Conservation (phyloP, 805 yeast genomes). For the Wickerhamiella musiphila region DNA sequence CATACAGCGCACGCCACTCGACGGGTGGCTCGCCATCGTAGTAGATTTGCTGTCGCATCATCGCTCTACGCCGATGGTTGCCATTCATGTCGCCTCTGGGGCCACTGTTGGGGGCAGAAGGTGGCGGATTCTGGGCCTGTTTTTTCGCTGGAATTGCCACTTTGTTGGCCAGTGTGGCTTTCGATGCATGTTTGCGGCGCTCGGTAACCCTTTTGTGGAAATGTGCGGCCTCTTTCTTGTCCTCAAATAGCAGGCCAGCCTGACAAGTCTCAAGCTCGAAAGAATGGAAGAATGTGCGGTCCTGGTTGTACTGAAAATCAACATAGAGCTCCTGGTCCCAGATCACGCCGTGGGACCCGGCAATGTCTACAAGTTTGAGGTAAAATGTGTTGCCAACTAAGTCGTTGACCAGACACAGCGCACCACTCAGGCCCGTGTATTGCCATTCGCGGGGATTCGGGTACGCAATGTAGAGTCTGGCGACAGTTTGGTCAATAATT, state of each 20-base stretch:
- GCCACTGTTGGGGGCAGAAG: conserved; percentile 26
- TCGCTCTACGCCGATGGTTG: conserved; percentile 17
- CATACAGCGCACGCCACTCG: conserved; percentile 64
- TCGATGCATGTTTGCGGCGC: conserved; percentile 71
- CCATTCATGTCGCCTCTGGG: conserved; percentile 44
- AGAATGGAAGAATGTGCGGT: conserved; percentile 83
- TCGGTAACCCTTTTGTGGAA: conserved; percentile 61
- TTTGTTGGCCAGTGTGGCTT: conserved; percentile 69
- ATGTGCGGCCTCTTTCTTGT: conserved; percentile 70
- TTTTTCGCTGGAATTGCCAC: conserved; percentile 72
- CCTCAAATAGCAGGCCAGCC: conserved; percentile 79
- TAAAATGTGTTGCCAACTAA: conserved; percentile 87
- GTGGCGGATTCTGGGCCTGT: conserved; percentile 20
- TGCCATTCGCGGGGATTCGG: conserved; percentile 73
- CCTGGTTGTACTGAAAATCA: conserved; percentile 80
- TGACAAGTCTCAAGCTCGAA: conserved; percentile 85
- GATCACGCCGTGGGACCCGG: conserved; percentile 66
- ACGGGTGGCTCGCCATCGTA: conserved; percentile 70
- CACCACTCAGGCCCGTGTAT: conserved; percentile 81
- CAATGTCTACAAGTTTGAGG: conserved; percentile 71
- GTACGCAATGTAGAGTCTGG: conserved; percentile 74
- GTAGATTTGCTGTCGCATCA: conserved; percentile 27
- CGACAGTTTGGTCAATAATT: conserved; percentile 78
- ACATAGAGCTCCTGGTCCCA: conserved; percentile 96
- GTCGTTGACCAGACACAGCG: conserved; percentile 75